Percentiles rank a stretch among this genome's conserved stretches.
phyloP scores from a whole-genome alignment of 495 filamentous ascomycete genomes.

The Neurospora sp. region DNA sequence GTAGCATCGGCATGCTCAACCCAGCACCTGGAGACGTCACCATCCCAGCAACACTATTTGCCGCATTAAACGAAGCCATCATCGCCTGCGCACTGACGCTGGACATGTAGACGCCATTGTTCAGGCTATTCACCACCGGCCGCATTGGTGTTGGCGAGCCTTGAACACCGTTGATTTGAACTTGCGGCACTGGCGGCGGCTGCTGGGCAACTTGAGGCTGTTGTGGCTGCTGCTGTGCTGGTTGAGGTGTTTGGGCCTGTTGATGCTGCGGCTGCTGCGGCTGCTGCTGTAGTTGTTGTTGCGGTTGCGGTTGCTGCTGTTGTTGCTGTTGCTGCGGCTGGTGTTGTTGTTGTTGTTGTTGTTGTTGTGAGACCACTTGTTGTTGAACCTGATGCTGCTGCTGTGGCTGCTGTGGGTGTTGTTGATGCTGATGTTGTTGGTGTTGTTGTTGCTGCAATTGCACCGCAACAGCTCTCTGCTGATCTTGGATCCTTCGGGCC shows the following conservation, averaged over 20 bases:
- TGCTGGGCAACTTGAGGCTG: constrained; percentile 27
- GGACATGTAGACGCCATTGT: constrained; percentile 33
- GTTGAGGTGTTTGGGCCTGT: constrained; percentile 21
- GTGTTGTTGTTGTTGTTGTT: constrained; percentile 7
- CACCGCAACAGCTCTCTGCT: constrained; percentile 45
- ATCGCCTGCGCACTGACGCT: constrained; percentile 30
- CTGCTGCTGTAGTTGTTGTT: constrained; percentile 23
- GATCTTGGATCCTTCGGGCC: constrained; percentile 51
- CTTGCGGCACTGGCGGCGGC: constrained; percentile 23
- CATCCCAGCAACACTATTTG: constrained; percentile 25
- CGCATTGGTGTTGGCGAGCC: constrained; percentile 30
- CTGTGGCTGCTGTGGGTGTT: constrained; percentile 23
- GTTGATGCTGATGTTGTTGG: constrained; percentile 28
- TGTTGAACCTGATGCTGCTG: constrained; percentile 17
- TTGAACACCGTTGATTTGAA: constrained; percentile 24
- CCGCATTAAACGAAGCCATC: constrained; percentile 31
- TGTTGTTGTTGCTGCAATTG: constrained; percentile 32
- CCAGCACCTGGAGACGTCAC: constrained; percentile 28
- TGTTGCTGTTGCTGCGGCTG: constrained; percentile 9
- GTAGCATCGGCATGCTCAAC: constrained; percentile 25
- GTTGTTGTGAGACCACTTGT: constrained; percentile 1
- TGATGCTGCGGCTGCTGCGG: constrained; percentile 26
- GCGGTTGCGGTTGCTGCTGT: constrained; percentile 17
- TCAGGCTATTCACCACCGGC: constrained; percentile 44
- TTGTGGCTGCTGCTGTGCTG: constrained; percentile 27